These are phyloP conservation scores for Wickerhamomyces sp. DNA, from an alignment of 1,139 yeast species.

Conservation along the genomic window DNA sequence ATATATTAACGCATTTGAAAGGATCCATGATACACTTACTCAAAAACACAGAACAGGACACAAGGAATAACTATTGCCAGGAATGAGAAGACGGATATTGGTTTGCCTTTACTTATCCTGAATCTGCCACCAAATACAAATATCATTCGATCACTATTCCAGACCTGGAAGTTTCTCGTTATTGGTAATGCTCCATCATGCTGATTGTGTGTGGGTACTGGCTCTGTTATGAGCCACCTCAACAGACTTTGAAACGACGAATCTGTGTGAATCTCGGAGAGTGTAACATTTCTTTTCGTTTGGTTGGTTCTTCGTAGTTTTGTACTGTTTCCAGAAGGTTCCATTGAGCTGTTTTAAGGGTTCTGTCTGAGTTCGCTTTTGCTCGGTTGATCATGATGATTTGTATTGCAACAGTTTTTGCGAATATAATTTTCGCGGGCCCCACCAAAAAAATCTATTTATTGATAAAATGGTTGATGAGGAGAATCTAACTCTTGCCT, in stretches of 20 bases:
- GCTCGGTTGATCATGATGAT: no score
- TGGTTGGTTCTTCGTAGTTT: not conserved
- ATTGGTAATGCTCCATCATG: not conserved
- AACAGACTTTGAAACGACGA: conserved; percentile 2
- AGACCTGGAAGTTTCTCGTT: conserved; percentile 32
- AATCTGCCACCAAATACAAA: conserved; percentile 66
- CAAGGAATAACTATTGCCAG: conserved; percentile 39
- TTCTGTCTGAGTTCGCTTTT: no score
- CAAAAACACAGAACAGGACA: conserved; percentile 46
- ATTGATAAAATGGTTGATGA: no score
- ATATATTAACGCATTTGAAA: not conserved
- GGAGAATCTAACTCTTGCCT: no score
- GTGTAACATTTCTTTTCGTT: not conserved
- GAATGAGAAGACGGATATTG: conserved; percentile 34
- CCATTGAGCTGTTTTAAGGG: not conserved
- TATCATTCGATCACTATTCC: conserved; percentile 35
- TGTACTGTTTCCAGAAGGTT: not conserved
- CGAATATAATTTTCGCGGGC: no score
- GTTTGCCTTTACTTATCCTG: conserved; percentile 34
- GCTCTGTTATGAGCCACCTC: conserved; percentile 11
- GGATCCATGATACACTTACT: conserved; percentile 22
- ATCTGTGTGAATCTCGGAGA: not conserved
- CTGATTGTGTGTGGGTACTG: not conserved
- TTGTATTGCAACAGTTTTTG: no score
- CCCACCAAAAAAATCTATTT: no score